Percentiles rank a stretch among this genome's conserved stretches.
Conservation (phyloP, 2,329 filamentous ascomycete genomes). For the Phyllosticta citribraziliensis region DNA sequence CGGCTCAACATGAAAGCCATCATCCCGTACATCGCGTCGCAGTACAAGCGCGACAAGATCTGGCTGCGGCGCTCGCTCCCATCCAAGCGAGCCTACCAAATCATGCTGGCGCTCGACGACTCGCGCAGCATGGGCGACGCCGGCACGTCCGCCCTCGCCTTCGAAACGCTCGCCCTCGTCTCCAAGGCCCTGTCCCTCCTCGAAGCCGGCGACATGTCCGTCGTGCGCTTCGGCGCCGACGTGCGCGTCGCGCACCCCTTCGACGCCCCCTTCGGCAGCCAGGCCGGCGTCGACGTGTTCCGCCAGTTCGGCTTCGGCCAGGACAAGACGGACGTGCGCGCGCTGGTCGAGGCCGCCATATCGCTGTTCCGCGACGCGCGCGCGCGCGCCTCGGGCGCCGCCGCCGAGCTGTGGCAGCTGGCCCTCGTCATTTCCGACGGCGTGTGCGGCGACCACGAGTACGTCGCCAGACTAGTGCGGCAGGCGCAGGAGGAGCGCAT, state of each 20-base stretch:
- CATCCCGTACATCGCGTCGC: constrained; percentile 96
- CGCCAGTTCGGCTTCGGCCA: constrained; percentile 79
- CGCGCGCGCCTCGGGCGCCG: constrained; percentile 40
- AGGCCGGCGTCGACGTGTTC: constrained; percentile 75
- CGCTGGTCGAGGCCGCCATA: constrained; percentile 67
- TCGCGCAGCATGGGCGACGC: constrained; percentile 86
- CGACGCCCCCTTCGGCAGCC: constrained; percentile 67
- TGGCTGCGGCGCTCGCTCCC: constrained; percentile 94
- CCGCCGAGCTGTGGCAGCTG: constrained; percentile 73
- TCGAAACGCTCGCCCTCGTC: constrained; percentile 90
- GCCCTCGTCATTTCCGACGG: constrained; percentile 90
- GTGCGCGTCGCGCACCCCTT: constrained; percentile 83
- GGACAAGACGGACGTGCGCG: constrained; percentile 73
- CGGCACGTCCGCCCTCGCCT: constrained; percentile 66
- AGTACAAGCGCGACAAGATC: constrained; percentile 99
- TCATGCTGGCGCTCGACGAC: constrained; percentile 95
- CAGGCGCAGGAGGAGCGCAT: constrained; percentile 88
- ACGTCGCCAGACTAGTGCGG: constrained; percentile 70
- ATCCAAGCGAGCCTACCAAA: constrained; percentile 90
- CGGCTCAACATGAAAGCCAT: constrained; percentile 98
- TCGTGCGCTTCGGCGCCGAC: constrained; percentile 78
- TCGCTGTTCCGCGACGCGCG: constrained; percentile 72
- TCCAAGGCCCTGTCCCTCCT: constrained; percentile 81
- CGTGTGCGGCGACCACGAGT: constrained; percentile 80
- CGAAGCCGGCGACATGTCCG: constrained; percentile 85